A percentile compares a stretch with the other conserved stretches of the same genome.
Conservation (phyloP, 2,329 filamentous ascomycete species). For the Aspergillus arachidicola region DNA sequence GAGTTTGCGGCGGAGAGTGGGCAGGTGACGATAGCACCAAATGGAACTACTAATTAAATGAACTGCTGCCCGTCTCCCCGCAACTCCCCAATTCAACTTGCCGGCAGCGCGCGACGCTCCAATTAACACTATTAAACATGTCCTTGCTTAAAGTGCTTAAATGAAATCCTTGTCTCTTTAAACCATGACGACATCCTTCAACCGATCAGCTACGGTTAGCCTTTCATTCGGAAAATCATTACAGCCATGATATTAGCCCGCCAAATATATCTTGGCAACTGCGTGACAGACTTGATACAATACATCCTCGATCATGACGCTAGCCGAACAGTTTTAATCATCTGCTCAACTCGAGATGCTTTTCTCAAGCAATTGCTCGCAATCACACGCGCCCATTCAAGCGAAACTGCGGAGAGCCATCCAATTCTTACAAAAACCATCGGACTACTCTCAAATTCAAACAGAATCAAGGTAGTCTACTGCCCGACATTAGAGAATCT, state of each 20-base stretch:
- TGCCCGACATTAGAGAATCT: slow-evolving; percentile 75
- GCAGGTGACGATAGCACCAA: slow-evolving; percentile 10
- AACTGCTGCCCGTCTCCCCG: neutral
- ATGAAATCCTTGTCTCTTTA: neutral
- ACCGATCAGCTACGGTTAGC: neutral
- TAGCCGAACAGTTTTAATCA: slow-evolving; percentile 66
- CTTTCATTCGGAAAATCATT: neutral
- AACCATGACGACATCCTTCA: neutral
- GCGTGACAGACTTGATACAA: slow-evolving; percentile 58
- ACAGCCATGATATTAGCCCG: slow-evolving; percentile 21
- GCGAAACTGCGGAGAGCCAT: slow-evolving; percentile 27
- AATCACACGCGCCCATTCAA: slow-evolving; percentile 44
- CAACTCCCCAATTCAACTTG: neutral
- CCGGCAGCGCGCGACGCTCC: neutral
- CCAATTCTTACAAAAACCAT: slow-evolving; percentile 66
- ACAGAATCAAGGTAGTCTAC: slow-evolving; percentile 71
- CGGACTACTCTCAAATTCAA: slow-evolving; percentile 67
- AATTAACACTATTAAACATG: neutral
- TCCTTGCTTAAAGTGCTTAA: neutral
- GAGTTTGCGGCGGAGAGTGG: slow-evolving; percentile 14
- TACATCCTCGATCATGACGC: slow-evolving; percentile 61
- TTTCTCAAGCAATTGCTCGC: slow-evolving; percentile 65
- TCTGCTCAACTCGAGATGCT: slow-evolving; percentile 66
- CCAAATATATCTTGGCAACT: slow-evolving; percentile 53
- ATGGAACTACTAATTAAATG: neutral